Conservation (phyloP, 257 asterid genomes). For the Solanum piurae region DNA sequence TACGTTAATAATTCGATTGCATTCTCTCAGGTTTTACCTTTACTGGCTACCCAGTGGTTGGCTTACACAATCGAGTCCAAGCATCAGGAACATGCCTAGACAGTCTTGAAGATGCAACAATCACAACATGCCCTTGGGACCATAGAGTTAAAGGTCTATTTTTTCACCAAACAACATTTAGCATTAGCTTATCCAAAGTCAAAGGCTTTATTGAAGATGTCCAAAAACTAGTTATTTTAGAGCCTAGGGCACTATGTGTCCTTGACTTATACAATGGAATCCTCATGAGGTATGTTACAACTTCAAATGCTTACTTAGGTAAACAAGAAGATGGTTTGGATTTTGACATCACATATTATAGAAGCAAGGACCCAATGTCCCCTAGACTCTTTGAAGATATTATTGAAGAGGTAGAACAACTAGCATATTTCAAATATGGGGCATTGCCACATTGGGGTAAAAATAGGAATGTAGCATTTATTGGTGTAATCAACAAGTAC, state of each 20-base stretch:
- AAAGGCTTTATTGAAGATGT: conserved; percentile 12
- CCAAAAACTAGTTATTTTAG: not conserved
- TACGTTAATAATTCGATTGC: not conserved
- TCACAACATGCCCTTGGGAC: conserved; percentile 19
- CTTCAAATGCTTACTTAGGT: conserved; percentile 20
- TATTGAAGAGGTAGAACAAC: conserved; percentile 16
- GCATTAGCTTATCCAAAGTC: conserved; percentile 10
- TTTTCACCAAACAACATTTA: conserved; percentile 11
- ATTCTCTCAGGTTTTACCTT: not conserved
- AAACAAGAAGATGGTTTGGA: conserved; percentile 17
- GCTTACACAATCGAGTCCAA: conserved; percentile 14
- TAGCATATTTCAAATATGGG: conserved; percentile 14
- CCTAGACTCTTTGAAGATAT: conserved; percentile 18
- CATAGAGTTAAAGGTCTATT: conserved; percentile 13
- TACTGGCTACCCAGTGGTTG: conserved; percentile 14
- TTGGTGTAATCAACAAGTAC: conserved; percentile 10
- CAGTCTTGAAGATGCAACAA: conserved; percentile 1
- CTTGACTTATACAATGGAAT: conserved; percentile 8
- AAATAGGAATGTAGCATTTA: conserved; percentile 15
- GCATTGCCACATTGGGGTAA: conserved; percentile 25
- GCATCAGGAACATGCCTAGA: conserved; percentile 17
- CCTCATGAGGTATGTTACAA: conserved; percentile 11
- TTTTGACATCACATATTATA: conserved; percentile 14
- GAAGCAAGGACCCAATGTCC: conserved; percentile 10
- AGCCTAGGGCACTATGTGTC: conserved; percentile 3